These are phyloP conservation scores for Zoysia japonica DNA, from an alignment of 176 grass and related monocot genomes.

Conservation along the genomic window DNA sequence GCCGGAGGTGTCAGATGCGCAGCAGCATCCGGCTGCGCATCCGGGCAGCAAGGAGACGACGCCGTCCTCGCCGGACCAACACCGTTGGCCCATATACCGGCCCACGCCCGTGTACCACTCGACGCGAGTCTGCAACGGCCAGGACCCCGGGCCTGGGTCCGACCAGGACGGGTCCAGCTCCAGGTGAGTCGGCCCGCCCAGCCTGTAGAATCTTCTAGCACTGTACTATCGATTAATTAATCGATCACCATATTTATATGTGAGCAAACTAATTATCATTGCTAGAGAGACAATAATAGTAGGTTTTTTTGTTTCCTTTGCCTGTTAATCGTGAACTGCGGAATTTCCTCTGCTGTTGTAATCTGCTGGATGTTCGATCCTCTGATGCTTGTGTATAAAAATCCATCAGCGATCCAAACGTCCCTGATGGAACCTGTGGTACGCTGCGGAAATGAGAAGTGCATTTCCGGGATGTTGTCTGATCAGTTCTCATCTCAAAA, in stretches of 20 bases:
- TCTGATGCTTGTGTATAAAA: slow-evolving; percentile 3
- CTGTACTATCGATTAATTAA: background rate
- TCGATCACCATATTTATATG: background rate
- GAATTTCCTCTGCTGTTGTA: slow-evolving; percentile 10
- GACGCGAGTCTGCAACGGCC: slow-evolving; percentile 42
- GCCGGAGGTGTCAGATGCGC: slow-evolving; percentile 46
- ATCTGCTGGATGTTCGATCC: background rate
- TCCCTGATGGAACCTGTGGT: background rate
- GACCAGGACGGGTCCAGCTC: slow-evolving; percentile 58
- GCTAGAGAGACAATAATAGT: slow-evolving; percentile 9
- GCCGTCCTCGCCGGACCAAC: slow-evolving; percentile 36
- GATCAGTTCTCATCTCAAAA: background rate
- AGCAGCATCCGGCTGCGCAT: too few species aligned
- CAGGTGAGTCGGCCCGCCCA: slow-evolving; percentile 45
- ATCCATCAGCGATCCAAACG: background rate
- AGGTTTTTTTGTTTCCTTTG: background rate
- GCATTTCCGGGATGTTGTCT: slow-evolving; percentile 1
- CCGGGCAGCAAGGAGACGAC: slow-evolving; percentile 24
- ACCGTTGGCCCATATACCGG: slow-evolving; percentile 63
- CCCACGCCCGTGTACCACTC: slow-evolving; percentile 57
- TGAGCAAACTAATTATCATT: slow-evolving; percentile 22
- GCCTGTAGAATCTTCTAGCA: slow-evolving; percentile 35
- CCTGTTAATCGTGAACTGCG: background rate
- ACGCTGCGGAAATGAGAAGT: slow-evolving; percentile 11
- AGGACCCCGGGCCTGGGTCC: slow-evolving; percentile 33